Evolutionary conservation across 768 basidiomycete genomes (phyloP).

Genomic region (Boletus subcaerulescens): DNA sequence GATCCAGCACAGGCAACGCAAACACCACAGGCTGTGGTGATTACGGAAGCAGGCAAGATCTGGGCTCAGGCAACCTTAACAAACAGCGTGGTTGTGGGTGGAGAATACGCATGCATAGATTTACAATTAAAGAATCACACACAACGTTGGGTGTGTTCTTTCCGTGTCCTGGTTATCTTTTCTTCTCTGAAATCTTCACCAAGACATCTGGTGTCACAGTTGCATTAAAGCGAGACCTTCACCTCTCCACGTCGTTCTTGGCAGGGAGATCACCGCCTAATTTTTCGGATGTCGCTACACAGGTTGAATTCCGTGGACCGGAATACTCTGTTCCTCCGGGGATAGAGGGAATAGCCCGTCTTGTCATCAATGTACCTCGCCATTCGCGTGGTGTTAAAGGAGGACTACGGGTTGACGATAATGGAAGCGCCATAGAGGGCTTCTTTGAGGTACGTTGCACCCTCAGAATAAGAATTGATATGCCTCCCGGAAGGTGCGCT

Average conservation of each 20-base stretch:
- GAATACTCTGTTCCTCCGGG: conserved; percentile 76
- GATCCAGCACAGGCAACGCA: conserved; percentile 36
- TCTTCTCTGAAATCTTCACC: conserved; percentile 1
- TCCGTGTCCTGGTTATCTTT: background rate
- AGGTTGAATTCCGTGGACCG: conserved; percentile 67
- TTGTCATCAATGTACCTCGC: conserved; percentile 78
- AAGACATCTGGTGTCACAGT: conserved; percentile 70
- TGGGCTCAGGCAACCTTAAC: conserved; percentile 71
- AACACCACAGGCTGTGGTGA: conserved; percentile 53
- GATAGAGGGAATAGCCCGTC: conserved; percentile 71
- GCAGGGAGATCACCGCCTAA: conserved; percentile 30
- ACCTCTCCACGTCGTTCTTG: conserved; percentile 42
- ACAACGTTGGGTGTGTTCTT: conserved; percentile 59
- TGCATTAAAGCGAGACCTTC: conserved; percentile 57
- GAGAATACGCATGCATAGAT: conserved; percentile 69
- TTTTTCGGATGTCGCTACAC: conserved; percentile 64
- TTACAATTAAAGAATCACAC: conserved; percentile 83
- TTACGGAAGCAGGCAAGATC: conserved; percentile 78
- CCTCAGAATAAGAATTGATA: conserved; percentile 60
- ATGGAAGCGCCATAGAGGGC: conserved; percentile 41
- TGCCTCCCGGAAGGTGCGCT: conserved; percentile 64
- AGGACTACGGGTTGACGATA: conserved; percentile 56
- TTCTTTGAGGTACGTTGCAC: conserved; percentile 70
- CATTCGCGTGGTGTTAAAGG: conserved; percentile 63
- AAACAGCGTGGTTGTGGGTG: conserved; percentile 61